phyloP scores from a whole-genome alignment of 805 yeast species.

The Starmerella kuoi region DNA sequence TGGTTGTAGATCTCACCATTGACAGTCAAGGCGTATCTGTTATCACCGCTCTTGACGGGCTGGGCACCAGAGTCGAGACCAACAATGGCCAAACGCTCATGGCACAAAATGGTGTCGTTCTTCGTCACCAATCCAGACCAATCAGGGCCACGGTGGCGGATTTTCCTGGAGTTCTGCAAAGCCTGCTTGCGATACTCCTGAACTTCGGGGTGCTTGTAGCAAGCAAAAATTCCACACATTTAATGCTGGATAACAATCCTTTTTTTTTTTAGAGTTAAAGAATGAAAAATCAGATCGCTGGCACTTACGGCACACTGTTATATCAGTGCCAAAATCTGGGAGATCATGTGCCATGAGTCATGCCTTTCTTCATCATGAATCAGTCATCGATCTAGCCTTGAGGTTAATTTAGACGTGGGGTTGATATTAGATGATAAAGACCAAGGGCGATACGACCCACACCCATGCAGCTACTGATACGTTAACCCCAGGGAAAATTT shows the following conservation, averaged over 20 bases:
- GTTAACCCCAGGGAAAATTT: too few species aligned
- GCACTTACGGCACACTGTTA: too few species aligned
- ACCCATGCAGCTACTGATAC: too few species aligned
- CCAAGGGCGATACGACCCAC: too few species aligned
- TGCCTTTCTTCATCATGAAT: too few species aligned
- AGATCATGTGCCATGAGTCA: too few species aligned
- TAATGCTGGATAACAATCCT: not conserved
- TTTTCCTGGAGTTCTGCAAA: constrained; percentile 73
- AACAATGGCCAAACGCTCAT: constrained; percentile 94
- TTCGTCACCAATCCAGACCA: constrained; percentile 80
- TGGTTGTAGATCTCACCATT: constrained; percentile 99
- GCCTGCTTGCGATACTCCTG: constrained; percentile 77
- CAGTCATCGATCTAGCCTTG: too few species aligned
- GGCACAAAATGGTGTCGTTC: constrained; percentile 77
- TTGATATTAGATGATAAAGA: too few species aligned
- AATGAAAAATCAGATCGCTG: not conserved
- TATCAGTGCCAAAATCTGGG: too few species aligned
- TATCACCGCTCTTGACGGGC: constrained; percentile 79
- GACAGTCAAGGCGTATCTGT: constrained; percentile 61
- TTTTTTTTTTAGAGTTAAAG: not conserved
- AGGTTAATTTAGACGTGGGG: too few species aligned
- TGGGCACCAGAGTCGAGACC: constrained; percentile 98
- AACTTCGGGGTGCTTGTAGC: constrained; percentile 68
- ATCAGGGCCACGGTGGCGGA: constrained; percentile 99
- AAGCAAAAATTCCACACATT: constrained; percentile 98